Evolutionary conservation across 352 stramenopile genomes (phyloP), one percentile per base, ranked within the genome.

Genomic region (Globisporangium polare): DNA sequence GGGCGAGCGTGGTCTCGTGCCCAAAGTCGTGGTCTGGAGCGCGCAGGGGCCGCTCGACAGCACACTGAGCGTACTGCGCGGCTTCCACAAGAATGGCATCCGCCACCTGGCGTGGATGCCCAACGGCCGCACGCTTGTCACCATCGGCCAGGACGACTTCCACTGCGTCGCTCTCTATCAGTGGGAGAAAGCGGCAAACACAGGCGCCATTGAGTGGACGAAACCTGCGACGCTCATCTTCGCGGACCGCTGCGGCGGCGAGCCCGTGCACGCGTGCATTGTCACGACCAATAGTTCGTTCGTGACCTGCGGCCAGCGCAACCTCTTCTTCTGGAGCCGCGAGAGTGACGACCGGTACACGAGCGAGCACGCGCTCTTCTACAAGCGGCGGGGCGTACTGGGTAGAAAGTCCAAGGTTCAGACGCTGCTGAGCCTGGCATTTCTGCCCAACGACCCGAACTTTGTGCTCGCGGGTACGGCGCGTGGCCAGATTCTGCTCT

Each of bases 111-210:
- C 80, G 12, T 94, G 83, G 83, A 82, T 87, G 71, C 64, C 78
- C n/a, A 88, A 83, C 27, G 82, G 84, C 31, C 72, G 80, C 13
- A 84, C 75, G 10, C 72, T 94, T 18, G 68, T 92, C 22, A 85
- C 69, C 7, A 64, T 94, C 31, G 86, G 86, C 0, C 71, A 90
- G 57, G 86, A 92, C 31, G 64, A 77, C 26, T 80, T 80, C 53
- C 76, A 93, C 43, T 87, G 80, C 33, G 72, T 93, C 35, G 81
- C 83, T 3, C 71, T 94, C 7, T 93, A 93, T 61, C 83, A 94
- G 58, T 94, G 86, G 83, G 71, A 74, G 29, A 72, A 68, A 53
- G 6, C 13, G 15, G 8, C 47, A 13, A 4, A 15, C 29, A 7
- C 12, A 33, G 31, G 67, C 6, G 22, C 52, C 7, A 35, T 85